A percentile compares a stretch with the other conserved stretches of the same genome.
phyloP scores from a whole-genome alignment of 2,329 filamentous ascomycete species.

The Plenodomus tracheiphilus region DNA sequence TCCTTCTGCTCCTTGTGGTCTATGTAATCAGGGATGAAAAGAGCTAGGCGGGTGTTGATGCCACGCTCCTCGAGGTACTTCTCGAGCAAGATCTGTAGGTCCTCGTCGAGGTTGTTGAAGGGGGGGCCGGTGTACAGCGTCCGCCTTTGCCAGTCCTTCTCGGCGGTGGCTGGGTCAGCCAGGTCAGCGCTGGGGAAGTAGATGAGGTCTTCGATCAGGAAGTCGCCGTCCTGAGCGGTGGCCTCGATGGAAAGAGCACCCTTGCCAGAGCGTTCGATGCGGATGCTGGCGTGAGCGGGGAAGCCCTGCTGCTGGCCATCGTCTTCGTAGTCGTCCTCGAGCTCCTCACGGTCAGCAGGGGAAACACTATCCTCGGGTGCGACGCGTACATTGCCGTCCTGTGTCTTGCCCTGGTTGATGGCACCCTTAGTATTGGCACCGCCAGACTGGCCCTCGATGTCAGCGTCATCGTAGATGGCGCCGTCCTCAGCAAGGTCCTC shows the following conservation, averaged over 20 bases:
- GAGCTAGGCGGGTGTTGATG: conserved; percentile 80
- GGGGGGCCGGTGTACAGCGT: conserved; percentile 87
- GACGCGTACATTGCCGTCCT: conserved; percentile 57
- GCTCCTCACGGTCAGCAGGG: conserved; percentile 61
- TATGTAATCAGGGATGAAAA: conserved; percentile 95
- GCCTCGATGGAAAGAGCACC: conserved; percentile 88
- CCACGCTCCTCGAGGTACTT: conserved; percentile 93
- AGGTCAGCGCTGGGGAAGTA: conserved; percentile 80
- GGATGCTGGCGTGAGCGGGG: conserved; percentile 81
- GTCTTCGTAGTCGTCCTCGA: conserved; percentile 60
- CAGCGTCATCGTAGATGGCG: conserved; percentile 43
- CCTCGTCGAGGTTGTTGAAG: conserved; percentile 93
- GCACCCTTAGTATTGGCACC: conserved; percentile 60
- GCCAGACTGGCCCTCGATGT: conserved; percentile 55
- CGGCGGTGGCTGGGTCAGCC: conserved; percentile 74
- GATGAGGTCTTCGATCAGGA: conserved; percentile 88
- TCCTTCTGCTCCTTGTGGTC: conserved; percentile 98
- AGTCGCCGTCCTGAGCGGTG: conserved; percentile 79
- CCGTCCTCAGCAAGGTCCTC: conserved; percentile 60
- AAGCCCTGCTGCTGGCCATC: conserved; percentile 62
- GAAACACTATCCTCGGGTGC: conserved; percentile 60
- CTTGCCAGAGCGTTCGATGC: conserved; percentile 83
- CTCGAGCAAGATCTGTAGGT: conserved; percentile 90
- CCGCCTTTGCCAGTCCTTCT: conserved; percentile 75
- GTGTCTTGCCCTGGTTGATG: conserved; percentile 58